Conservation (phyloP, 2,329 filamentous ascomycete species). For the Fonsecaea erecta region DNA sequence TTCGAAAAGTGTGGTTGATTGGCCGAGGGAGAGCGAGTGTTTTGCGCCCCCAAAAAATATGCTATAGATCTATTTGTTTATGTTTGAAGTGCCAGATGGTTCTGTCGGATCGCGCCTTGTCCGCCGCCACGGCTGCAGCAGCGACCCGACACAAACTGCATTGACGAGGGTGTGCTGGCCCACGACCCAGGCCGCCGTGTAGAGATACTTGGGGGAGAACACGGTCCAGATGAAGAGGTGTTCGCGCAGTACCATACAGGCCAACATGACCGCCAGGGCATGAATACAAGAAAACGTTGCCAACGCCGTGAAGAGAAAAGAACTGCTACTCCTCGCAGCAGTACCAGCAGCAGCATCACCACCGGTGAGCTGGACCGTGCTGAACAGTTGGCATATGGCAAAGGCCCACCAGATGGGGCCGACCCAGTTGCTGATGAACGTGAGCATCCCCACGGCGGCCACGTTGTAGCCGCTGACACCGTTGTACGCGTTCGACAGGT, state of each 20-base stretch:
- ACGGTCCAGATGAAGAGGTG: slow-evolving; percentile 99
- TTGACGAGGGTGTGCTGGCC: slow-evolving; percentile 80
- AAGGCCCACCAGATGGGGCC: slow-evolving; percentile 86
- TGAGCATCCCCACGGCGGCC: slow-evolving; percentile 77
- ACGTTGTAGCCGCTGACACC: slow-evolving; percentile 82
- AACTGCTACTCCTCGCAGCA: too few relatives aligned
- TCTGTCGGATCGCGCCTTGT: too few relatives aligned
- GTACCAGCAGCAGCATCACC: too few relatives aligned
- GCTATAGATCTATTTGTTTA: too few relatives aligned
- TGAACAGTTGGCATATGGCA: slow-evolving; percentile 51
- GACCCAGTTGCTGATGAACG: slow-evolving; percentile 89
- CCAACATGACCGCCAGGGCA: slow-evolving; percentile 78
- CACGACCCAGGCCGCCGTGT: slow-evolving; percentile 84
- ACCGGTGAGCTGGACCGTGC: slow-evolving; percentile 16
- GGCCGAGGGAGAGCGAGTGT: too few relatives aligned
- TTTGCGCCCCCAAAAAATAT: too few relatives aligned
- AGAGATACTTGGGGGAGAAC: slow-evolving; percentile 95
- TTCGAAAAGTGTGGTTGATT: too few relatives aligned
- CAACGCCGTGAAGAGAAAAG: slow-evolving; percentile 63
- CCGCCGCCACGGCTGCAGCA: too few relatives aligned
- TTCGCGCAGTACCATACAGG: slow-evolving; percentile 79
- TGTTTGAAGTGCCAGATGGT: too few relatives aligned
- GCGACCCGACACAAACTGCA: slow-evolving; percentile 56
- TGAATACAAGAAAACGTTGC: slow-evolving; percentile 67
- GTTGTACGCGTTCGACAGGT: slow-evolving; percentile 94